phyloP scores from a whole-genome alignment of 345 rosid genomes.

The Lepidium aucheri region DNA sequence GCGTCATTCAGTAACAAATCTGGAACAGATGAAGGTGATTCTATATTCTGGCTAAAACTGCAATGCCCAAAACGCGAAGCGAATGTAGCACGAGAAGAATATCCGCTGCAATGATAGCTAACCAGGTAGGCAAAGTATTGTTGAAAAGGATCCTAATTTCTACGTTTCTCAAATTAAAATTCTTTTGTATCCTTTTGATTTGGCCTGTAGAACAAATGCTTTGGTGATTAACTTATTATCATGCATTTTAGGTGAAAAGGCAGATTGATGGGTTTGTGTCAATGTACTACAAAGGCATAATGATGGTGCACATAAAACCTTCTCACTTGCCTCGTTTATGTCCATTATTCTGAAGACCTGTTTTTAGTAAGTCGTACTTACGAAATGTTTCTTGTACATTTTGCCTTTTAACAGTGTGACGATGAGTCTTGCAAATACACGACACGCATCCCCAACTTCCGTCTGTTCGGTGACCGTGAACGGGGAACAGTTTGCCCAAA shows the following conservation, averaged over 20 bases:
- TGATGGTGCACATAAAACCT: conserved; percentile 51
- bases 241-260: conserved; percentile 55
- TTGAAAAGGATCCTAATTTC: too few relatives aligned
- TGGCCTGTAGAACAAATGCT: background rate
- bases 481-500: conserved; percentile 75
- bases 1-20: conserved; percentile 21
- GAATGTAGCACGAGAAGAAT: conserved; percentile 45
- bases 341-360: background rate
- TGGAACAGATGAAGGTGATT: conserved; percentile 32
- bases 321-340: background rate
- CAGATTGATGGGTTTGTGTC: conserved; percentile 59
- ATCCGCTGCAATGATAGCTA: conserved; percentile 64
- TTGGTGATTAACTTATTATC: background rate
- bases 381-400: background rate
- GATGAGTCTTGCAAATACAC: conserved; percentile 75
- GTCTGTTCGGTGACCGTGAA: conserved; percentile 57
- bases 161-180: too few relatives aligned
- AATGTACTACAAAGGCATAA: conserved; percentile 56
- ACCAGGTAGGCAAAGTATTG: conserved; percentile 60
- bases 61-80: conserved; percentile 56
- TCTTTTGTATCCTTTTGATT: too few relatives aligned
- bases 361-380: background rate
- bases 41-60: conserved; percentile 53
- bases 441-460: conserved; percentile 46
- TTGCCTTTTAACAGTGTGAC: conserved; percentile 50